Conservation (phyloP, 2,329 filamentous ascomycete species). For the Botrytis sinoallii region DNA sequence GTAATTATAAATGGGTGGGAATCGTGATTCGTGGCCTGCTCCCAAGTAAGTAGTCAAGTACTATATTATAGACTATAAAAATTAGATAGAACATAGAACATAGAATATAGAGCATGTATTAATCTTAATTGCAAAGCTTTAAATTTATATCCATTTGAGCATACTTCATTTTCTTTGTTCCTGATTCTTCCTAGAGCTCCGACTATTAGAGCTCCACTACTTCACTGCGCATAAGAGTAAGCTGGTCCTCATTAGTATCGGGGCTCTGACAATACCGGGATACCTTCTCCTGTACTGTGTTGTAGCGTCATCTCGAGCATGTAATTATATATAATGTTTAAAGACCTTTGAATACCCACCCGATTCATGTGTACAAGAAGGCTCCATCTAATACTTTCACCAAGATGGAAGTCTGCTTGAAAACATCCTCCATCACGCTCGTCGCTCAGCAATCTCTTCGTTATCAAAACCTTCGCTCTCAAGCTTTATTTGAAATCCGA, state of each 20-base stretch:
- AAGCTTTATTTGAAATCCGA: background rate
- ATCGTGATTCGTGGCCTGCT: background rate
- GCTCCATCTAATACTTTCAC: background rate
- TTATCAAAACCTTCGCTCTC: background rate
- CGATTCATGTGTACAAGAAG: background rate
- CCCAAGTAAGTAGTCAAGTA: background rate
- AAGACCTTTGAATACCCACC: rapidly evolving
- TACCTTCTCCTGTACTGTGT: rapidly evolving
- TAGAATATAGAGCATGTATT: background rate
- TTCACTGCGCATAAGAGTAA: background rate
- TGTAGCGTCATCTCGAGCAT: background rate
- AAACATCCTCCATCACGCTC: background rate
- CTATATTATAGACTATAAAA: background rate
- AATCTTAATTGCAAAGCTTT: background rate
- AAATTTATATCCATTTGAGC: background rate
- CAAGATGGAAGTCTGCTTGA: background rate
- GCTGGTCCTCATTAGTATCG: background rate
- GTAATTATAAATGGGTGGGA: background rate
- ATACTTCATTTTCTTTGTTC: background rate
- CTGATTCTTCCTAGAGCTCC: background rate
- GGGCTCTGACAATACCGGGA: background rate
- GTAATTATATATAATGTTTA: background rate
- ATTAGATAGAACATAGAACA: background rate
- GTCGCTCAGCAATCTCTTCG: background rate
- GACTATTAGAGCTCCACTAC: background rate